Percentiles rank a stretch among this genome's conserved stretches.
Evolutionary conservation across 2,329 filamentous ascomycete genomes (phyloP).

Genomic region (Fusarium heterosporum): DNA sequence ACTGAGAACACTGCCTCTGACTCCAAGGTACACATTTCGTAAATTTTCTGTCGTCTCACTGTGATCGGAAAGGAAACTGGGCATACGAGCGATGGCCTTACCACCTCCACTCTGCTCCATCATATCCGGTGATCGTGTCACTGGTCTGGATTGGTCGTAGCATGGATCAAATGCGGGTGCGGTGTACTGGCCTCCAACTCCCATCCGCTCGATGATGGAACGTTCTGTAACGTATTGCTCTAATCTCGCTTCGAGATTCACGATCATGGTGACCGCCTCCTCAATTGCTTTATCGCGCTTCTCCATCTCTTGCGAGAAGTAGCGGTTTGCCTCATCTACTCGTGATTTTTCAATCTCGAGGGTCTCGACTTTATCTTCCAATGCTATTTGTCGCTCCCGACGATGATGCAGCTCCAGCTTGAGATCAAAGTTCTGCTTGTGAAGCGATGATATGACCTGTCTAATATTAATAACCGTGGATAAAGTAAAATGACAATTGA

Average conservation of each 20-base stretch:
- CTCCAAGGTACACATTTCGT: conserved; percentile 68
- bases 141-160: conserved; percentile 41
- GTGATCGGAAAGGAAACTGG: conserved; percentile 72
- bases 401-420: conserved; percentile 79
- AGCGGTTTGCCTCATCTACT: conserved; percentile 68
- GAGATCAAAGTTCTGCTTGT: conserved; percentile 82
- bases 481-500: too few relatives aligned
- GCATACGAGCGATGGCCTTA: conserved; percentile 66
- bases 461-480: conserved; percentile 11
- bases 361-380: conserved; percentile 69
- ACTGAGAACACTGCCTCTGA: conserved; percentile 61
- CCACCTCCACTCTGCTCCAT: conserved; percentile 48
- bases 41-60: conserved; percentile 71
- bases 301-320: conserved; percentile 70
- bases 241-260: conserved; percentile 70
- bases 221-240: conserved; percentile 66
- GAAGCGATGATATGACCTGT: conserved; percentile 73
- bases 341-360: conserved; percentile 67
- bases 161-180: conserved; percentile 49
- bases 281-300: conserved; percentile 77
- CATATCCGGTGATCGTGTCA: conserved; percentile 32
- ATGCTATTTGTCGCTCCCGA: conserved; percentile 69
- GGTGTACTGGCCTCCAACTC: conserved; percentile 55
- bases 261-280: conserved; percentile 77
- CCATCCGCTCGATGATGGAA: conserved; percentile 64